Percentiles rank a stretch among this genome's conserved stretches.
phyloP scores from a whole-genome alignment of 306 rosid species.

The Neltuma alba region DNA sequence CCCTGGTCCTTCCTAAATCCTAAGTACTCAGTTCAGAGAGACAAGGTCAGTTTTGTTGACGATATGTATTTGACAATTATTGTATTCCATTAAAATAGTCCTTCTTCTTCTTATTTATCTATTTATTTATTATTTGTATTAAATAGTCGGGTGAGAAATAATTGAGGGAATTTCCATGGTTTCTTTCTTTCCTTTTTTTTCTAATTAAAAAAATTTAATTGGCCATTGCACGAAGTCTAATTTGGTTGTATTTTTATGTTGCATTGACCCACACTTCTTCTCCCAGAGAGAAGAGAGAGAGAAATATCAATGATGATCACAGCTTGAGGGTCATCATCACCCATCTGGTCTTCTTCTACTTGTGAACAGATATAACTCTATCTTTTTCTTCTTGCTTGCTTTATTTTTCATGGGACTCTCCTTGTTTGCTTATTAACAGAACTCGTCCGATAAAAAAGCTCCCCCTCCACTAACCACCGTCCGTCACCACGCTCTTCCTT shows the following conservation, averaged over 20 bases:
- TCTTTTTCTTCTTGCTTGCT: slow-evolving; percentile 47
- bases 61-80: slow-evolving; percentile 18
- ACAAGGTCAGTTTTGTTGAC: slow-evolving; percentile 18
- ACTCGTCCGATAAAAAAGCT: slow-evolving; percentile 37
- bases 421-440: slow-evolving; percentile 49
- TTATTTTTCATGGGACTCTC: slow-evolving; percentile 45
- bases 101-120: slow-evolving; percentile 57
- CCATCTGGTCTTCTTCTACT: slow-evolving; percentile 53
- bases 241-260: slow-evolving; percentile 75
- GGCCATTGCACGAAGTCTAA: slow-evolving; percentile 51
- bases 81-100: slow-evolving; percentile 29
- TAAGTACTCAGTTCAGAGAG: slow-evolving; percentile 21
- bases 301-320: slow-evolving; percentile 51
- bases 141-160: slow-evolving; percentile 49
- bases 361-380: slow-evolving; percentile 48
- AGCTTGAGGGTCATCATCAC: slow-evolving; percentile 57
- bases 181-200: slow-evolving; percentile 9
- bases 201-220: too few species aligned
- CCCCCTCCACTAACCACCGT: slow-evolving; percentile 11
- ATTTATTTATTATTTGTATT: slow-evolving; percentile 13
- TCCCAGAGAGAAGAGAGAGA: slow-evolving; percentile 10
- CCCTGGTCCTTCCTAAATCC: slow-evolving; percentile 16
- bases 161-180: slow-evolving; percentile 55
- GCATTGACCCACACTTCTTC: slow-evolving; percentile 73
- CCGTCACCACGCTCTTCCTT: neutral